Percentiles rank a stretch among this genome's conserved stretches.
Conservation (phyloP, 1,284 basidiomycete species). For the Cutaneotrichosporon sp. region DNA sequence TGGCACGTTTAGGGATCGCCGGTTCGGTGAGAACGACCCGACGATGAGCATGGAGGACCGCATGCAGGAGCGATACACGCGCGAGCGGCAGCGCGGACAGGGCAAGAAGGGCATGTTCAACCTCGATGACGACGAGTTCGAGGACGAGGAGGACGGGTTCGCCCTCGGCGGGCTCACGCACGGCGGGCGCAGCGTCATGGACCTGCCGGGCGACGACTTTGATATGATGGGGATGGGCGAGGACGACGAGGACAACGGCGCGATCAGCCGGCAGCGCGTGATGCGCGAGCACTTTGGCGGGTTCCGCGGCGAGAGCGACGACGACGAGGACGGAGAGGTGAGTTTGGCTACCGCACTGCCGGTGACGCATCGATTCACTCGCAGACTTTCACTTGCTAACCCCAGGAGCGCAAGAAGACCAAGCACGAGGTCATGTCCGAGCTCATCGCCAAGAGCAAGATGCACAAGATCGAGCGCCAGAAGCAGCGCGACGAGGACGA, state of each 20-base stretch:
- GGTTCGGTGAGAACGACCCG: constrained; percentile 95
- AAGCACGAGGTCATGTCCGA: constrained; percentile 99
- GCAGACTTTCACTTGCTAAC: too few species aligned
- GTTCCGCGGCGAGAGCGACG: constrained; percentile 68
- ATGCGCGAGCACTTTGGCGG: constrained; percentile 79
- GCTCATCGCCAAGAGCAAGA: constrained; percentile 96
- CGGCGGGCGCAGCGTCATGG: constrained; percentile 83
- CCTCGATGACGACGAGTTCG: constrained; percentile 63
- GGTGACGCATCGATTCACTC: too few species aligned
- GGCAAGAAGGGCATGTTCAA: constrained; percentile 85
- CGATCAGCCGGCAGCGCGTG: constrained; percentile 68
- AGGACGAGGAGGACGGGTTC: constrained; percentile 58
- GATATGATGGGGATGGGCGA: constrained; percentile 72
- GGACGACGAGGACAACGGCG: constrained; percentile 73
- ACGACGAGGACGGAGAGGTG: constrained; percentile 59
- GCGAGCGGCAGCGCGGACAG: constrained; percentile 65
- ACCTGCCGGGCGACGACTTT: constrained; percentile 72
- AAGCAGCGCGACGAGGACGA: constrained; percentile 83
- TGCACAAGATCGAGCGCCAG: constrained; percentile 74
- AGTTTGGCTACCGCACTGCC: too few species aligned
- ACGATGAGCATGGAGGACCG: constrained; percentile 90
- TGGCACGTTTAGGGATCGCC: constrained; percentile 87
- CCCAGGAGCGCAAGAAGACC: constrained; percentile 68
- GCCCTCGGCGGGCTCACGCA: constrained; percentile 71
- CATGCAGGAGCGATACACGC: constrained; percentile 95